phyloP scores from a whole-genome alignment of 2,329 filamentous ascomycete species.

The Beauveria brongniartii region DNA sequence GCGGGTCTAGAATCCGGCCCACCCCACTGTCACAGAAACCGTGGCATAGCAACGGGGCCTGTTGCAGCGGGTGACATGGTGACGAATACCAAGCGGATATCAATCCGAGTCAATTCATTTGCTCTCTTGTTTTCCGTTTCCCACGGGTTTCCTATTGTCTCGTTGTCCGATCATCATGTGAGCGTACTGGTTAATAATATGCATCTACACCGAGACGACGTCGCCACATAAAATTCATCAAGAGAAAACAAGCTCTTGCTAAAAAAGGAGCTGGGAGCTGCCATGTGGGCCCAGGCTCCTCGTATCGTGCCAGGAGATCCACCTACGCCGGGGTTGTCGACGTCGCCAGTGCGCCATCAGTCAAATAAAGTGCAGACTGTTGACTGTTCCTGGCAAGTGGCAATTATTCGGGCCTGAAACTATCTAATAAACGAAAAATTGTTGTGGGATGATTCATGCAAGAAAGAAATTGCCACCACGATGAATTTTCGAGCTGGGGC shows the following conservation, averaged over 20 bases:
- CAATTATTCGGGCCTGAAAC: background rate
- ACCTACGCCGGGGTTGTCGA: background rate
- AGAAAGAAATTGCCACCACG: no score
- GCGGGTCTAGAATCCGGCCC: background rate
- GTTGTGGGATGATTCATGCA: no score
- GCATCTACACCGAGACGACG: no score
- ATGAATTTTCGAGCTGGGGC: no score
- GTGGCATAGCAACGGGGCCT: background rate
- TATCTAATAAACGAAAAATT: background rate
- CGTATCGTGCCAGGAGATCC: background rate
- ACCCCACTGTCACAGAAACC: background rate
- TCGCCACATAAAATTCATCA: background rate
- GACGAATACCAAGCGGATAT: background rate
- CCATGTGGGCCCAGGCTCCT: background rate
- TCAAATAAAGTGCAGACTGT: background rate
- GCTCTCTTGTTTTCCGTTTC: no score
- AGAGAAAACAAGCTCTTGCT: background rate
- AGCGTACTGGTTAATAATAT: no score
- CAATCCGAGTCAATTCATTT: background rate
- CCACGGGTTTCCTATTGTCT: no score
- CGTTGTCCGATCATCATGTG: no score
- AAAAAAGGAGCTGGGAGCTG: background rate
- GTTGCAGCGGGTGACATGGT: background rate
- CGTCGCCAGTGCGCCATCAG: background rate
- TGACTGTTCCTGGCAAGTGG: background rate